Evolutionary conservation across 331 rosid genomes (phyloP).

Genomic region (Telfairia occidentalis): DNA sequence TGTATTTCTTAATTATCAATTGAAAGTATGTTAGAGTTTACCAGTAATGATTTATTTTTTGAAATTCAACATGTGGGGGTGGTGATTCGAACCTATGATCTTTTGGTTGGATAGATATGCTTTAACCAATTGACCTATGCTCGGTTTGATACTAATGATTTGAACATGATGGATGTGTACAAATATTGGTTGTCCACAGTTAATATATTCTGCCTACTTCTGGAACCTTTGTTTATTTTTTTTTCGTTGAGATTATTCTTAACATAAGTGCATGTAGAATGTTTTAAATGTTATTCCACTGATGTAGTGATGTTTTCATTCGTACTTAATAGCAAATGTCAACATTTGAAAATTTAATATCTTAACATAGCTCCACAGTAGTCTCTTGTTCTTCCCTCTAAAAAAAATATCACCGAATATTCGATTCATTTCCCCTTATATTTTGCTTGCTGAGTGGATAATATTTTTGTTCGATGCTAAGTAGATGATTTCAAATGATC

Average conservation of each 20-base stretch:
- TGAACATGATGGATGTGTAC: background rate
- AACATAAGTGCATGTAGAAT: background rate
- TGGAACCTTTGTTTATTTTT: background rate
- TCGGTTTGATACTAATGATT: too few relatives aligned
- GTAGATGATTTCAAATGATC: background rate
- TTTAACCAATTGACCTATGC: too few relatives aligned
- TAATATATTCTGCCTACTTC: background rate
- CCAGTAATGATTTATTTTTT: background rate
- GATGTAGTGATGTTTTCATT: background rate
- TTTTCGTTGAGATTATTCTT: background rate
- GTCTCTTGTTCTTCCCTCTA: background rate
- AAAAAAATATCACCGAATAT: background rate
- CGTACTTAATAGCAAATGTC: background rate
- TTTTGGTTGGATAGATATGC: too few relatives aligned
- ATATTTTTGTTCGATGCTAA: background rate
- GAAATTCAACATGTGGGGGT: too few relatives aligned
- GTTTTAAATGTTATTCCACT: background rate
- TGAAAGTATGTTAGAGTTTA: background rate
- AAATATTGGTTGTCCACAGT: background rate
- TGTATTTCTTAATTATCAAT: background rate
- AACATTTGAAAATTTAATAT: background rate
- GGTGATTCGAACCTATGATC: too few relatives aligned
- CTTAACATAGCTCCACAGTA: background rate
- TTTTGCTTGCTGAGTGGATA: background rate
- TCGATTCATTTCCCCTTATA: background rate